Evolutionary conservation across 768 basidiomycete species (phyloP).

Genomic region (Hydnum rufescens): DNA sequence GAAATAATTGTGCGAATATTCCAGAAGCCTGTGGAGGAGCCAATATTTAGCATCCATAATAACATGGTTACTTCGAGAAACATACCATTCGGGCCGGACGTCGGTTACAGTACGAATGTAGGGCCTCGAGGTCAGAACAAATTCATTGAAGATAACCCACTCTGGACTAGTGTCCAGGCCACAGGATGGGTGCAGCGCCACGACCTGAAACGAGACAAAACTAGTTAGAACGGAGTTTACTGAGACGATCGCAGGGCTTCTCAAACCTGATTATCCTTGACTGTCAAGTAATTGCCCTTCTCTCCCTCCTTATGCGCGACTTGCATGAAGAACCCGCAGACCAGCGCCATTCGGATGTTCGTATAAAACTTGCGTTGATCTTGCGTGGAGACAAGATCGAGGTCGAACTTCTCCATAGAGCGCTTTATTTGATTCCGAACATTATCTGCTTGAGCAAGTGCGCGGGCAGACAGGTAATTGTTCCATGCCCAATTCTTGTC

Average conservation of each 20-base stretch:
- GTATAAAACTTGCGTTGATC: slow-evolving; percentile 53
- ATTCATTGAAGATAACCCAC: slow-evolving; percentile 89
- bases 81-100: slow-evolving; percentile 68
- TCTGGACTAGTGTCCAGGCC: slow-evolving; percentile 75
- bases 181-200: slow-evolving; percentile 67
- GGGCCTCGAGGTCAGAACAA: slow-evolving; percentile 71
- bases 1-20: slow-evolving; percentile 46
- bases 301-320: slow-evolving; percentile 89
- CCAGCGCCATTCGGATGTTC: slow-evolving; percentile 65
- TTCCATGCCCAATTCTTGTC: slow-evolving; percentile 84
- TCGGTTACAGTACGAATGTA: slow-evolving; percentile 89
- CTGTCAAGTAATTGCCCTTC: slow-evolving; percentile 69
- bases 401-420: slow-evolving; percentile 77
- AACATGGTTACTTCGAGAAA: not conserved
- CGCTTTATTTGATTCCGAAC: slow-evolving; percentile 77
- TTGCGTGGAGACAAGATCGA: slow-evolving; percentile 46
- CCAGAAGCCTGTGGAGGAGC: slow-evolving; percentile 32
- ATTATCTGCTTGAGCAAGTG: slow-evolving; percentile 81
- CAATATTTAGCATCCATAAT: not conserved
- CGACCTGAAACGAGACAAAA: slow-evolving; percentile 25
- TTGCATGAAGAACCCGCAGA: slow-evolving; percentile 97
- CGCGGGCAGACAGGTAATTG: slow-evolving; percentile 67
- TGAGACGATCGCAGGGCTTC: not conserved
- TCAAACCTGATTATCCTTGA: slow-evolving; percentile 83
- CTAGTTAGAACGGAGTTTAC: slow-evolving; percentile 7